Evolutionary conservation across 345 rosid genomes (phyloP), one percentile per base, ranked within the genome.

Genomic region (Eucalyptus pumila): DNA sequence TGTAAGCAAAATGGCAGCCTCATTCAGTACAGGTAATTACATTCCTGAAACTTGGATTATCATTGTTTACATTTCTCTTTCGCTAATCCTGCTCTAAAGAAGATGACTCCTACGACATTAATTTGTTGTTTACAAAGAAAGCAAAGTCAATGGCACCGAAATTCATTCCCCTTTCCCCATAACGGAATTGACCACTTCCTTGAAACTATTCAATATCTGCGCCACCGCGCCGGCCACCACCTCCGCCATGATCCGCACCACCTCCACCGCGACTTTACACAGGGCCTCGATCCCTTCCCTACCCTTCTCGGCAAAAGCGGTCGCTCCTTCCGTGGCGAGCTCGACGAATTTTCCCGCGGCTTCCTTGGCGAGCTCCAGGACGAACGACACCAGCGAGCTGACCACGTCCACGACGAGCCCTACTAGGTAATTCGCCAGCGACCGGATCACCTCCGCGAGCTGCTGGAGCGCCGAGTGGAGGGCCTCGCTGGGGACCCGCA

Each of bases 151-250:
- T 30, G 69, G 27, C 83, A 56, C 62, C 62, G 62, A 56, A 56
- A 24, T 56, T 86, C 72, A 83, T 27, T 21, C 3, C 87, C n/a
- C 48, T 44, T 94, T 92, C 90, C 89, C 92, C 34, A 89, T 85
- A 65, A 93, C 90, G 88, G 90, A 89, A 9, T 80, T 93, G 14
- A 93, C 14, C 52, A 93, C 96, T 23, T 92, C 91, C 80, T 44
- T 51, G 88, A 30, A 93, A 48, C 91, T 91, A 27, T 89, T 90
- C 93, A 91, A 93, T 54, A 94, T 85, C 90, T 91, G 91, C 32
- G 85, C 48, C 16, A 91, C 87, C 52, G 92, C 49, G 14, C 86
- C 88, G 5, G 91, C 87, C 58, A 91, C 51, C 93, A 90, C 89
- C 47, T 94, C 94, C 27, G 86, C 45, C n/a, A 94, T 83, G 42